These are phyloP conservation scores for Boletus patriciae DNA, from an alignment of 768 basidiomycete species.

Conservation along the genomic window DNA sequence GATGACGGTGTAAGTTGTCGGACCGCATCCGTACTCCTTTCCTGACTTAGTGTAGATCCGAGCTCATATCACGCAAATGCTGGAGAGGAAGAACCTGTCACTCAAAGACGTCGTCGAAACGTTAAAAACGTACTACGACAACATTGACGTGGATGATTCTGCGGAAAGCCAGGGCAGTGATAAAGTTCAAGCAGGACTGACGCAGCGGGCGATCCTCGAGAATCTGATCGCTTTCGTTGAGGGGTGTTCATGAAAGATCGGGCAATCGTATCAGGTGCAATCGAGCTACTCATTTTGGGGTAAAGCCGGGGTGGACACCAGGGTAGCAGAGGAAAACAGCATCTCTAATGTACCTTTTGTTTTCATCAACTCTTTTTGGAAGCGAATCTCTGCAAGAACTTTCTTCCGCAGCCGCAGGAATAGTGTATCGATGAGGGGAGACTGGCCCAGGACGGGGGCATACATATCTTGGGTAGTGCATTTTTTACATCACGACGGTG, in stretches of 20 bases:
- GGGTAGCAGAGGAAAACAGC: slow-evolving; percentile 65
- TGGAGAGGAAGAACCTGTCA: slow-evolving; percentile 69
- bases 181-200: slow-evolving; percentile 41
- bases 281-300: slow-evolving; percentile 19
- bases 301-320: slow-evolving; percentile 26
- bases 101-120: slow-evolving; percentile 71
- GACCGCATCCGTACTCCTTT: not conserved
- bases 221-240: slow-evolving; percentile 66
- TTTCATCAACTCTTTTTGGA: slow-evolving; percentile 84
- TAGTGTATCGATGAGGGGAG: slow-evolving; percentile 85
- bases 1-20: slow-evolving; percentile 82
- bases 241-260: slow-evolving; percentile 21
- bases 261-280: slow-evolving; percentile 1
- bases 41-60: slow-evolving; percentile 59
- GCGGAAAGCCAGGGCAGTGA: slow-evolving; percentile 19
- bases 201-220: slow-evolving; percentile 67
- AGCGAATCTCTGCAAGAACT: slow-evolving; percentile 79
- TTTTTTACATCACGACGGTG: slow-evolving; percentile 3
- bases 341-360: slow-evolving; percentile 88
- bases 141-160: slow-evolving; percentile 59
- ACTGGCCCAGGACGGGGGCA: slow-evolving; percentile 86
- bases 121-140: slow-evolving; percentile 68
- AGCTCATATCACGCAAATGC: slow-evolving; percentile 70
- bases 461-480: slow-evolving; percentile 73
- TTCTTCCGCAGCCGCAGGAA: slow-evolving; percentile 81